phyloP scores from a whole-genome alignment of 2,329 filamentous ascomycete genomes.

The Arthrobotrys sphaeroides region DNA sequence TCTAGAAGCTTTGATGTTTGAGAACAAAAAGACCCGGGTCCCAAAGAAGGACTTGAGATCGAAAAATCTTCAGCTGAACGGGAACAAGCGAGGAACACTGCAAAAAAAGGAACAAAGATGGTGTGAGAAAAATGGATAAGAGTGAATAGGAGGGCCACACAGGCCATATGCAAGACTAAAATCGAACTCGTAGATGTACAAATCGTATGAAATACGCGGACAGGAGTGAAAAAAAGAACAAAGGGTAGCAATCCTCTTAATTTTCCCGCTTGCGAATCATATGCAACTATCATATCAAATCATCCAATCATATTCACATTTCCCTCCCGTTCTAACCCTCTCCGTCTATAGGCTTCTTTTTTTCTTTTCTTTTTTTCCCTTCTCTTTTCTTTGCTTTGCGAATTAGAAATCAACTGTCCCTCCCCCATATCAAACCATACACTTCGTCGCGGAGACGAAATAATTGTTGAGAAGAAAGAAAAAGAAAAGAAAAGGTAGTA shows the following conservation, averaged over 20 bases:
- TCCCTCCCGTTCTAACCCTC: conserved; percentile 11
- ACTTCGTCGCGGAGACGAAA: conserved; percentile 29
- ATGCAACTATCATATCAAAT: conserved; percentile 19
- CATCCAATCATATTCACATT: conserved; percentile 39
- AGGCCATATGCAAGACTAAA: conserved; percentile 33
- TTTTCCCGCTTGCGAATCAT: conserved; percentile 52
- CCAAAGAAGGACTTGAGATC: conserved; percentile 34
- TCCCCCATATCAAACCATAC: conserved; percentile 12
- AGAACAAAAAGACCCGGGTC: conserved; percentile 20
- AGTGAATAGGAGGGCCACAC: conserved; percentile 23
- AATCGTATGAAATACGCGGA: conserved; percentile 19
- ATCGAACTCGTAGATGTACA: conserved; percentile 33
- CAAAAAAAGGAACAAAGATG: conserved; percentile 26
- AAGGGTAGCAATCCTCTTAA: conserved; percentile 25
- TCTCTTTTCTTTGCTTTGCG: not conserved
- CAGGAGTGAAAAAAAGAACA: conserved; percentile 44
- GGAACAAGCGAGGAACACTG: conserved; percentile 49
- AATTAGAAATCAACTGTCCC: conserved; percentile 39
- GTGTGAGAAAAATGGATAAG: conserved; percentile 27
- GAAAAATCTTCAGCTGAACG: conserved; percentile 52
- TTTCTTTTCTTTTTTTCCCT: conserved; percentile 6
- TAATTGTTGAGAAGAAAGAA: conserved; percentile 28
- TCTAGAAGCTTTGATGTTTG: not conserved
- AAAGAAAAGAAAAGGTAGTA: conserved; percentile 22
- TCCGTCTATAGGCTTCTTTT: conserved; percentile 4